These are phyloP conservation scores for Pseudogymnoascus sp. DNA, from an alignment of 2,329 filamentous ascomycete species.

Conservation along the genomic window DNA sequence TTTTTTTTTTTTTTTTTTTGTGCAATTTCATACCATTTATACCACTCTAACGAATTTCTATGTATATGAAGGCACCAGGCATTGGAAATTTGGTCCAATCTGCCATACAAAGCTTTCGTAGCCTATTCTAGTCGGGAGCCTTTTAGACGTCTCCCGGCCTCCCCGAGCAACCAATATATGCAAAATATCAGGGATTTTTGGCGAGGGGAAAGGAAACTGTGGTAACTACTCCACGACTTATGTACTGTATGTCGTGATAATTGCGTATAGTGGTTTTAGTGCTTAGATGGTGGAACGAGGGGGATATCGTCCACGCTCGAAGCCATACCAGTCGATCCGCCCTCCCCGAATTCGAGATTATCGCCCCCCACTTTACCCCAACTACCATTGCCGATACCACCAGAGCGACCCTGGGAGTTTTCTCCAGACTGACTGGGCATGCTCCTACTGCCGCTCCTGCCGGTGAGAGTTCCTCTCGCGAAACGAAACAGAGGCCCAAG, in stretches of 20 bases:
- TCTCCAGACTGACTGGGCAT: neutral
- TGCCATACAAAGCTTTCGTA: neutral
- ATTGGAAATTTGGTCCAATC: neutral
- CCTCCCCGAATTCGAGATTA: slow-evolving; percentile 10
- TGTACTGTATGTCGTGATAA: neutral
- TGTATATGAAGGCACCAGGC: too few relatives aligned
- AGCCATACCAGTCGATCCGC: slow-evolving; percentile 3
- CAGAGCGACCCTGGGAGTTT: slow-evolving; percentile 2
- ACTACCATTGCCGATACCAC: neutral
- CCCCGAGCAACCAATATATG: neutral
- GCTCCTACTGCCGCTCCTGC: neutral
- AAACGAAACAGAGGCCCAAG: slow-evolving; percentile 12
- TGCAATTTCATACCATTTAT: too few relatives aligned
- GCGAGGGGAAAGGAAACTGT: neutral
- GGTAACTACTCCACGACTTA: neutral
- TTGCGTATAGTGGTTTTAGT: neutral
- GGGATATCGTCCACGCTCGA: slow-evolving; percentile 15
- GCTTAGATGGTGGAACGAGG: slow-evolving; percentile 10
- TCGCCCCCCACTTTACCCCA: slow-evolving; percentile 11
- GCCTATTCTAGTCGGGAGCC: neutral
- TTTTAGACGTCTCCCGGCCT: too few relatives aligned
- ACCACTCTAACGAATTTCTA: too few relatives aligned
- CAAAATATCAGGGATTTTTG: neutral
- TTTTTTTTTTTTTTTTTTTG: too few relatives aligned
- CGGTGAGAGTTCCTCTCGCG: slow-evolving; percentile 9